phyloP scores from a whole-genome alignment of 306 rosid genomes.

The Fagus sylvatica region DNA sequence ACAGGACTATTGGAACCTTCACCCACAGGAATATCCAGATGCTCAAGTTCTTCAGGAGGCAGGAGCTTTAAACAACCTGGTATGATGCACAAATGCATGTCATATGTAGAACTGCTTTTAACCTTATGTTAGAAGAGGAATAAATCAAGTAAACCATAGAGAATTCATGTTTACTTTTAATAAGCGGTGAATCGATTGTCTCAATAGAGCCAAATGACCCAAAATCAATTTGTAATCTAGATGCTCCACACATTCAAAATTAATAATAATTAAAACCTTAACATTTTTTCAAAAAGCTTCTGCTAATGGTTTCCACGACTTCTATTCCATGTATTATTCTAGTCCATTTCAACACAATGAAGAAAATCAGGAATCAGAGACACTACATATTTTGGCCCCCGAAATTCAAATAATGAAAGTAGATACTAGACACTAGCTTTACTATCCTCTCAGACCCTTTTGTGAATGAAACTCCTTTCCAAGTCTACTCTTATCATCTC shows the following conservation, averaged over 20 bases:
- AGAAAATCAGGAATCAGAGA: background rate
- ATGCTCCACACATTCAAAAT: constrained; percentile 1
- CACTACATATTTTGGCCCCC: background rate
- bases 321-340: background rate
- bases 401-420: background rate
- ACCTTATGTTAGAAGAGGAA: background rate
- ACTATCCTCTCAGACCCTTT: background rate
- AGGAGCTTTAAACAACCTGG: constrained; percentile 86
- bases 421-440: background rate
- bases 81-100: constrained; percentile 25
- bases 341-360: background rate
- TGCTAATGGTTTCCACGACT: background rate
- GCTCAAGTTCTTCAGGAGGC: constrained; percentile 82
- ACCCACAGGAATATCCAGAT: constrained; percentile 53
- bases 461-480: background rate
- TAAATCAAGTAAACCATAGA: background rate
- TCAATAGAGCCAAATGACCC: background rate
- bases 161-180: background rate
- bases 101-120: constrained; percentile 6
- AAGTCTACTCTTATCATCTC: background rate
- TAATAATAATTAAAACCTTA: background rate
- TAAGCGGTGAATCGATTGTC: background rate
- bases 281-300: background rate
- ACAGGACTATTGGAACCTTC: constrained; percentile 45
- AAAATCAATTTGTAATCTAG: background rate